Evolutionary conservation across 352 stramenopile genomes (phyloP).

Genomic region (Phytophthora lateralis): DNA sequence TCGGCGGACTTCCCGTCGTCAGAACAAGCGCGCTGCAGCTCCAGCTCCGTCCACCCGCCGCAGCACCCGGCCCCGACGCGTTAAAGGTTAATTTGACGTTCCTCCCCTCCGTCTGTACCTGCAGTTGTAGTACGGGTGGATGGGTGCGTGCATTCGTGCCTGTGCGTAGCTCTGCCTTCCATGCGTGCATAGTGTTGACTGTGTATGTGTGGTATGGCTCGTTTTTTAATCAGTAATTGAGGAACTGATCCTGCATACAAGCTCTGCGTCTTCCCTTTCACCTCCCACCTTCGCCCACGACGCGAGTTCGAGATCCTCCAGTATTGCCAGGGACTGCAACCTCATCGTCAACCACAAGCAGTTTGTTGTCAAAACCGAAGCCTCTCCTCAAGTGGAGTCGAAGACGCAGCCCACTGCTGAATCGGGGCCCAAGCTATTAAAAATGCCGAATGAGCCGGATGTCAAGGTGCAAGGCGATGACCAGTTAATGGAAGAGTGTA

Average conservation of each 20-base stretch:
- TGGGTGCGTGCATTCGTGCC: slow-evolving; percentile 39
- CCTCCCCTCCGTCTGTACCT: slow-evolving; percentile 34
- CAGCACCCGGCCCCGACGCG: slow-evolving; percentile 49
- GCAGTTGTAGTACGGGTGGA: slow-evolving; percentile 38
- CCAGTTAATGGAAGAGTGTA: neutral
- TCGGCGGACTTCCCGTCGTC: slow-evolving; percentile 30
- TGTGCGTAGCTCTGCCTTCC: slow-evolving; percentile 43
- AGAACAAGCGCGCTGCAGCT: slow-evolving; percentile 36
- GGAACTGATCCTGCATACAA: slow-evolving; percentile 43
- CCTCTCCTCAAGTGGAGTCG: slow-evolving; percentile 1
- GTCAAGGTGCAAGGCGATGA: slow-evolving; percentile 3
- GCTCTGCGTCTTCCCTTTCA: slow-evolving; percentile 40
- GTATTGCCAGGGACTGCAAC: slow-evolving; percentile 18
- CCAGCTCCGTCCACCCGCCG: slow-evolving; percentile 22
- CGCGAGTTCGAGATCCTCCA: slow-evolving; percentile 28
- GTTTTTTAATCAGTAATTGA: slow-evolving; percentile 68
- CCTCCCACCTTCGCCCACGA: slow-evolving; percentile 22
- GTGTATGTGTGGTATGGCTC: slow-evolving; percentile 49
- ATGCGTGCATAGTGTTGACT: slow-evolving; percentile 55
- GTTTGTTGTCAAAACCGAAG: slow-evolving; percentile 14
- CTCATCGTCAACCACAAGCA: slow-evolving; percentile 4
- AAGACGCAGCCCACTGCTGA: slow-evolving; percentile 1
- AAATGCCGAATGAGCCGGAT: neutral
- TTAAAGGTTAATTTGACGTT: slow-evolving; percentile 72
- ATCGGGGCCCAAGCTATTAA: slow-evolving; percentile 1